Evolutionary conservation across 257 asterid genomes (phyloP), one percentile per base, ranked within the genome.

Genomic region (Haberlea rhodopensis): DNA sequence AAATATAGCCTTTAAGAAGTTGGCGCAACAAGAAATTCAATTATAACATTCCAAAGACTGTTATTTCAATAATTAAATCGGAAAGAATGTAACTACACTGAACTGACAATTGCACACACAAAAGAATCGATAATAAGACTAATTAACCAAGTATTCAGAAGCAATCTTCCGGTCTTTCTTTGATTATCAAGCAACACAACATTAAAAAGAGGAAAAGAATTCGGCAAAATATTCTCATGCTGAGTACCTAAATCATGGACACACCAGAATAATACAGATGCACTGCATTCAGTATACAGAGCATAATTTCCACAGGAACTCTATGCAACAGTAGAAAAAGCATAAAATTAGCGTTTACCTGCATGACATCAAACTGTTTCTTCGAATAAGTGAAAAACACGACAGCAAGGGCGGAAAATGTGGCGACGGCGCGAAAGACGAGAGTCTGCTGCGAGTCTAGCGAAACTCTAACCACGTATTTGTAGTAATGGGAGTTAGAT

Each of bases 361-460:
- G 82, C 43, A 71, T 71, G 55, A 76, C 1, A 65, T 76, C 60
- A 13, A 64, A 13, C 23, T 75, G 79, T 19, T 72, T 62, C 63
- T 64, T 72, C 1, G 78, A 66, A 65, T 77, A 70, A 53, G 71
- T 72, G 10, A 79, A 24, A 69, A 74, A 78, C 34, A 85, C 82
- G 15, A 79, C 64, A 3, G 82, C 71, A 31, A 85, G 72, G 31
- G 90, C 94, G 53, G 96, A 83, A 56, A 83, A 82, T 5, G 88
- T 73, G 56, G 84, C 78, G 23, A 77, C 78, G 3, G 88, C 89
- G 15, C 78, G 80, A 28, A 79, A 63, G 13, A 71, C 80, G 24
- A 73, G 25, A 57, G 71, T 59, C 16, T 83, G 68, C 58, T 86
- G 96, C 67, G 92, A 84, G 27, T 85, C 91, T 2, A 88, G 80